These are phyloP conservation scores for Nitzschia sp. DNA, from an alignment of 108 stramenopile genomes.

Conservation along the genomic window DNA sequence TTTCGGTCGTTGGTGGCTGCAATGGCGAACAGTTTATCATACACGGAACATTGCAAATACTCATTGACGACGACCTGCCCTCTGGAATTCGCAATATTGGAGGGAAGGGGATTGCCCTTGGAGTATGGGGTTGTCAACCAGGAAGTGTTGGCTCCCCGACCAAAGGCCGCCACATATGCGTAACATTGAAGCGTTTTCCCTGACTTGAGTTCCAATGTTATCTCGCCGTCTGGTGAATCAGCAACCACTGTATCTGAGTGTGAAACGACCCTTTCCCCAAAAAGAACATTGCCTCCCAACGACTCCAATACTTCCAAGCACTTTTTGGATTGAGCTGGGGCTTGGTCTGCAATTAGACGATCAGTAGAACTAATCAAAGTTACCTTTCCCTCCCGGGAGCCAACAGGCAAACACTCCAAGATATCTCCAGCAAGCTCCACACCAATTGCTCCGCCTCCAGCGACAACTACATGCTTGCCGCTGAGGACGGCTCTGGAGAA, in stretches of 20 bases:
- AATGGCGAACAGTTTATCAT: conserved; percentile 13
- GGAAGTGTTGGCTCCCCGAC: conserved; percentile 2
- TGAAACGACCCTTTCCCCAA: conserved; percentile 5
- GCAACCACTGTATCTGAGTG: not conserved
- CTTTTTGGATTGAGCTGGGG: not conserved
- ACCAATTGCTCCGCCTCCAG: conserved; percentile 2
- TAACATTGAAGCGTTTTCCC: conserved; percentile 6
- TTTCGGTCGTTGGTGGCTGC: not conserved
- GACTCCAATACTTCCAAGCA: not conserved
- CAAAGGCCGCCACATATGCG: conserved; percentile 11
- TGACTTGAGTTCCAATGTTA: conserved; percentile 3
- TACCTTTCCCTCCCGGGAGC: not conserved
- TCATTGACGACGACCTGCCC: conserved; percentile 1
- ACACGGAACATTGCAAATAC: conserved; percentile 7
- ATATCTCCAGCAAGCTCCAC: conserved; percentile 10
- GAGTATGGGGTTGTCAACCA: not conserved
- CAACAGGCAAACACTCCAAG: not conserved
- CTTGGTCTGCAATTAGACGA: not conserved
- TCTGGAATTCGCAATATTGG: not conserved
- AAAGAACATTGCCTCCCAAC: not conserved
- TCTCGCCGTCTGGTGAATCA: not conserved
- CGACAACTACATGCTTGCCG: conserved; percentile 5
- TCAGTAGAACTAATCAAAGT: conserved; percentile 1
- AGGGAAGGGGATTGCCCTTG: not conserved
- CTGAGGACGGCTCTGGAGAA: not conserved